Evolutionary conservation across 1,284 basidiomycete species (phyloP).

Genomic region (Microstroma glucosiphilum): DNA sequence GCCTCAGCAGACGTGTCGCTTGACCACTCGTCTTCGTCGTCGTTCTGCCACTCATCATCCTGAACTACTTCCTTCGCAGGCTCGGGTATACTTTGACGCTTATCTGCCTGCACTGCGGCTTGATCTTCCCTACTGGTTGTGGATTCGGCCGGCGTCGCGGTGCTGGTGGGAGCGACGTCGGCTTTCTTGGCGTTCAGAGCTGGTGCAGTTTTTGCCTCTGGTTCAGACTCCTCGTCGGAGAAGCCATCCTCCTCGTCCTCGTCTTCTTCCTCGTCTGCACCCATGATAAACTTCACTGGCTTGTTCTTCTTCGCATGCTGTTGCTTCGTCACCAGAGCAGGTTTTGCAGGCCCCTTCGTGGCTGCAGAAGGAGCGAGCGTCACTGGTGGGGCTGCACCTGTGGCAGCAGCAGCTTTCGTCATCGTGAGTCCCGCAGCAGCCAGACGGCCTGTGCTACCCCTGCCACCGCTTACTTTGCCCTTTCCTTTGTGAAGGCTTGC

Average conservation of each 20-base stretch:
- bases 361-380: conserved; percentile 6
- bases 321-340: conserved; percentile 19
- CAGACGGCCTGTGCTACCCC: conserved; percentile 15
- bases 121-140: no score
- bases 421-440: conserved; percentile 26
- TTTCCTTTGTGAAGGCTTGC: conserved; percentile 25
- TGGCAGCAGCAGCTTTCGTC: conserved; percentile 22
- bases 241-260: conserved; percentile 21
- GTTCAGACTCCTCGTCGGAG: conserved; percentile 17
- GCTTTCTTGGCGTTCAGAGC: background rate
- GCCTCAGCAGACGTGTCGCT: conserved; percentile 49
- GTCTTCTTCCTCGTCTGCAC: conserved; percentile 34
- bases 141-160: no score
- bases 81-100: no score
- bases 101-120: no score
- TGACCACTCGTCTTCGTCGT: conserved; percentile 41
- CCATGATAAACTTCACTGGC: conserved; percentile 42
- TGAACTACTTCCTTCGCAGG: conserved; percentile 13
- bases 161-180: background rate
- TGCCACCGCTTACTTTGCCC: background rate
- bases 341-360: conserved; percentile 10
- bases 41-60: conserved; percentile 17
- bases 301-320: conserved; percentile 3
- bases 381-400: conserved; percentile 3
- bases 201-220: conserved; percentile 11